These are phyloP conservation scores for Salinomyces thailandicus DNA, from an alignment of 2,329 filamentous ascomycete genomes.

Conservation along the genomic window DNA sequence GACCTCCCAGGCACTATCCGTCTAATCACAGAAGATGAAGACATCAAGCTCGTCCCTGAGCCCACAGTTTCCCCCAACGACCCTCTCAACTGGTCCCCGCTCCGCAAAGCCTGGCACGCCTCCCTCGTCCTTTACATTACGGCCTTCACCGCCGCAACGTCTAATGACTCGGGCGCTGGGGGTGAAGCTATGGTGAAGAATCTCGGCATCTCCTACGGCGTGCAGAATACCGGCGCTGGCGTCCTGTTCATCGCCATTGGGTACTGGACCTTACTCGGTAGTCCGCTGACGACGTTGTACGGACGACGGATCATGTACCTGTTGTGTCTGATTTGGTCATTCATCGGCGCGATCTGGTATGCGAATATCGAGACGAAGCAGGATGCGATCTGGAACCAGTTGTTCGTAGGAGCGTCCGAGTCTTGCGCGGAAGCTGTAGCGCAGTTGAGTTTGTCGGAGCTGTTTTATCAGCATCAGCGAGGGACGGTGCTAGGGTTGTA, in stretches of 20 bases:
- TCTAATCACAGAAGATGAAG: slow-evolving; percentile 4
- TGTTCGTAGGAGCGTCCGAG: slow-evolving; percentile 49
- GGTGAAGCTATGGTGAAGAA: slow-evolving; percentile 41
- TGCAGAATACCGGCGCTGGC: slow-evolving; percentile 48
- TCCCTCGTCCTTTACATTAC: slow-evolving; percentile 44
- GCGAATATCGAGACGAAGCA: slow-evolving; percentile 33
- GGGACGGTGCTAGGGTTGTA: slow-evolving; percentile 46
- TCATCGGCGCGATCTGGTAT: slow-evolving; percentile 46
- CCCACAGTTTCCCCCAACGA: slow-evolving; percentile 4
- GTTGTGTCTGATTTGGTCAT: slow-evolving; percentile 39
- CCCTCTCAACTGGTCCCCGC: slow-evolving; percentile 23
- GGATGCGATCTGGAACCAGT: slow-evolving; percentile 46
- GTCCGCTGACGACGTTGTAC: slow-evolving; percentile 45
- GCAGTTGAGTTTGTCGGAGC: slow-evolving; percentile 47
- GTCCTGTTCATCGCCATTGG: slow-evolving; percentile 48
- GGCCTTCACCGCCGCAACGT: slow-evolving; percentile 45
- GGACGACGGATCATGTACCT: slow-evolving; percentile 47
- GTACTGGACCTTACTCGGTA: slow-evolving; percentile 45
- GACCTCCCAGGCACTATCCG: slow-evolving; percentile 2
- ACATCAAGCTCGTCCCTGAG: slow-evolving; percentile 4
- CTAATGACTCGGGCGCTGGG: slow-evolving; percentile 46
- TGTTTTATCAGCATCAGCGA: slow-evolving; percentile 49
- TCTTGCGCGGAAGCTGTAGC: slow-evolving; percentile 47
- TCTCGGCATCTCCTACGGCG: slow-evolving; percentile 41
- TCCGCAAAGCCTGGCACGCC: slow-evolving; percentile 27